Evolutionary conservation across 2,329 filamentous ascomycete species (phyloP).

Genomic region (Rhynchosporium secalis): DNA sequence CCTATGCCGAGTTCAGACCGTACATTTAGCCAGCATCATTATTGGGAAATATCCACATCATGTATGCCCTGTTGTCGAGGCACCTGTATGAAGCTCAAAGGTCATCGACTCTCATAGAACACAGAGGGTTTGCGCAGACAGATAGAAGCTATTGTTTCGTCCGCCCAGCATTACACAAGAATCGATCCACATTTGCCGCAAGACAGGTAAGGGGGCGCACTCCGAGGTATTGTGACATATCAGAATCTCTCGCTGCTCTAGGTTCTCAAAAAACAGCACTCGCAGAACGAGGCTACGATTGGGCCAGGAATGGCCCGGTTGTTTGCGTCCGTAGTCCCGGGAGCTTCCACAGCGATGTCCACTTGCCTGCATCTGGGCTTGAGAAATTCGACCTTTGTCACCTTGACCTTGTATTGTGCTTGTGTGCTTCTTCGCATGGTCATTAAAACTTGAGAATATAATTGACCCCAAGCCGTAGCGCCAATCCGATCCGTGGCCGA

Average conservation of each 20-base stretch:
- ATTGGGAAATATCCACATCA: not conserved
- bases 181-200: conserved; percentile 9
- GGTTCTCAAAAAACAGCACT: conserved; percentile 1
- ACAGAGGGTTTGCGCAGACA: not conserved
- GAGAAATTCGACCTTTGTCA: conserved; percentile 10
- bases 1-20: not conserved
- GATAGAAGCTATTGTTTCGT: not conserved
- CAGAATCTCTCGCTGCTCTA: conserved; percentile 19
- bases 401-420: conserved; percentile 3
- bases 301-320: conserved; percentile 16
- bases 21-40: not conserved
- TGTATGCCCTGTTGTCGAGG: not conserved
- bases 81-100: not conserved
- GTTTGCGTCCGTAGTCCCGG: conserved; percentile 22
- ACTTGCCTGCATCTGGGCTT: conserved; percentile 14
- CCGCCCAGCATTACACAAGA: not conserved
- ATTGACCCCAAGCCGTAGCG: conserved; percentile 9
- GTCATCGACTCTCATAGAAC: not conserved
- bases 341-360: conserved; percentile 18
- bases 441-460: conserved; percentile 12
- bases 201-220: not conserved
- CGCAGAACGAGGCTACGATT: conserved; percentile 17
- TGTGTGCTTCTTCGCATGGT: not conserved
- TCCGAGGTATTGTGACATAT: conserved; percentile 2
- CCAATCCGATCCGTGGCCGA: conserved; percentile 6